phyloP scores from a whole-genome alignment of 1,284 basidiomycete genomes.

The Leccinum pachyderme region DNA sequence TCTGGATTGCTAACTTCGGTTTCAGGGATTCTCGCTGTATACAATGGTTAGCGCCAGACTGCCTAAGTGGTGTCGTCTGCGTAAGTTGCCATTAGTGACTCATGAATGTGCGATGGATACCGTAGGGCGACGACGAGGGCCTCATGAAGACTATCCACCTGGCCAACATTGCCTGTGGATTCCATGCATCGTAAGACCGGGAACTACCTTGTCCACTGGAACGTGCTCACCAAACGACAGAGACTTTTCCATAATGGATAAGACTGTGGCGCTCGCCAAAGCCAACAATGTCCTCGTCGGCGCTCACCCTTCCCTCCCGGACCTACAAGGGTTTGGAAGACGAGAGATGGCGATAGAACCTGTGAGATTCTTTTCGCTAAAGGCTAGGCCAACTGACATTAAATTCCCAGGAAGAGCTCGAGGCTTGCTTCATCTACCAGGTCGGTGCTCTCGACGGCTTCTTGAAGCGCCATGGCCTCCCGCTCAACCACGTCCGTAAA shows the following conservation, averaged over 20 bases:
- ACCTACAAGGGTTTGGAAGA: slow-evolving; percentile 61
- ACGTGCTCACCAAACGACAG: not conserved
- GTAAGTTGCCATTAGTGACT: not conserved
- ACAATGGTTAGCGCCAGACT: slow-evolving; percentile 38
- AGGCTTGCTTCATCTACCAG: slow-evolving; percentile 59
- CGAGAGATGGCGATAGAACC: slow-evolving; percentile 61
- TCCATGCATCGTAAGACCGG: slow-evolving; percentile 53
- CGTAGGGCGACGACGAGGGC: slow-evolving; percentile 56
- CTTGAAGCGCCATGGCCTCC: slow-evolving; percentile 46
- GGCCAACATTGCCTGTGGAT: slow-evolving; percentile 48
- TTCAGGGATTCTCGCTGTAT: slow-evolving; percentile 55
- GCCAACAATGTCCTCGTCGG: slow-evolving; percentile 50
- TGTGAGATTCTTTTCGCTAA: slow-evolving; percentile 28
- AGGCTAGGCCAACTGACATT: not conserved
- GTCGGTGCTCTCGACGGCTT: slow-evolving; percentile 59
- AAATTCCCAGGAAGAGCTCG: slow-evolving; percentile 46
- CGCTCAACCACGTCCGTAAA: slow-evolving; percentile 48
- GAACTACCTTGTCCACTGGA: not conserved
- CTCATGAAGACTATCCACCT: slow-evolving; percentile 64
- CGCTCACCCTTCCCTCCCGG: slow-evolving; percentile 62
- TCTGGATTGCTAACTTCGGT: slow-evolving; percentile 1
- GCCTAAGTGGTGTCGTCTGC: not conserved
- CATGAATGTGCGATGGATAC: not conserved
- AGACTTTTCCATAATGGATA: slow-evolving; percentile 56
- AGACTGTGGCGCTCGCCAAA: slow-evolving; percentile 53